Evolutionary conservation across 2,329 filamentous ascomycete species (phyloP).

Genomic region (Phyllosticta citrichinensis): DNA sequence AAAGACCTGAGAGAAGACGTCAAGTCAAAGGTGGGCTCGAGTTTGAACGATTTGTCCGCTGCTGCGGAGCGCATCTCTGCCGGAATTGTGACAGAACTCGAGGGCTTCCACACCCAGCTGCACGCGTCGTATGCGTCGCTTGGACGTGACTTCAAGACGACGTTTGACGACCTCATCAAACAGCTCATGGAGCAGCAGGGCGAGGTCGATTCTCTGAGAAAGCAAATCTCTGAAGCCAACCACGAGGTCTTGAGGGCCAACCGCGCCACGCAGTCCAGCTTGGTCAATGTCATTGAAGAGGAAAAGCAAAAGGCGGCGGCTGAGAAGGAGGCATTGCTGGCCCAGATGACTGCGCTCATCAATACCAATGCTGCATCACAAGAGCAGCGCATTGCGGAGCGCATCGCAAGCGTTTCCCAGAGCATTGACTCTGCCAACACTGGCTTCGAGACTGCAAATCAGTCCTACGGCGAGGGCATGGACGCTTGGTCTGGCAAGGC

Average conservation of each 20-base stretch:
- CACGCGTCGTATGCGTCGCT: slow-evolving; percentile 76
- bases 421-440: slow-evolving; percentile 56
- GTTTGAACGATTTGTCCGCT: slow-evolving; percentile 69
- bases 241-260: slow-evolving; percentile 59
- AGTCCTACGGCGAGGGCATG: slow-evolving; percentile 61
- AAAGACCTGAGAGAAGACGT: slow-evolving; percentile 81
- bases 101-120: slow-evolving; percentile 70
- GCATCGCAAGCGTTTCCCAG: slow-evolving; percentile 52
- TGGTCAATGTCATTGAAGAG: slow-evolving; percentile 63
- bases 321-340: slow-evolving; percentile 64
- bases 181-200: slow-evolving; percentile 66
- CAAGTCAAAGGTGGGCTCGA: slow-evolving; percentile 75
- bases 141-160: slow-evolving; percentile 72
- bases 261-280: slow-evolving; percentile 51
- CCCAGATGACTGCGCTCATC: slow-evolving; percentile 69
- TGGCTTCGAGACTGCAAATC: slow-evolving; percentile 54
- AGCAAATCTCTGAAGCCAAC: slow-evolving; percentile 62
- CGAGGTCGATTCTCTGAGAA: slow-evolving; percentile 63
- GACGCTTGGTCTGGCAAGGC: slow-evolving; percentile 63
- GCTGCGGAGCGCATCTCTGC: slow-evolving; percentile 83
- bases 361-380: slow-evolving; percentile 64
- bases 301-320: slow-evolving; percentile 63
- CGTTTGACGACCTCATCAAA: slow-evolving; percentile 72
- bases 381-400: slow-evolving; percentile 57
- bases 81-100: slow-evolving; percentile 78